Evolutionary conservation across 257 asterid genomes (phyloP), one percentile per base, ranked within the genome.

Genomic region (Cinchona pubescens): DNA sequence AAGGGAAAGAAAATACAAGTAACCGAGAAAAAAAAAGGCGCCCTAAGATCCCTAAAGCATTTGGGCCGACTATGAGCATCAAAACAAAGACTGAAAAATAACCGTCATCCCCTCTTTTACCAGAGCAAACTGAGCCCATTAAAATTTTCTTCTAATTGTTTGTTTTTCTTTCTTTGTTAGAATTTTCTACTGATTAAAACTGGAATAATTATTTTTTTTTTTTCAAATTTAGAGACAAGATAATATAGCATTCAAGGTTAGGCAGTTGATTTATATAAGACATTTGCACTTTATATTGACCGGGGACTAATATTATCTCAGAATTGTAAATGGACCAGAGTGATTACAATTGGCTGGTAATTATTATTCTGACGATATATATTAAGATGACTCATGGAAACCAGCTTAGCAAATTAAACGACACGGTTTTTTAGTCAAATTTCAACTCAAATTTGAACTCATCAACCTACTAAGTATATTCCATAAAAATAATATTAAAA

Each of bases 391-490:
- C 12, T 3, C 30, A 14, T 13, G 7, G 25, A 53, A 37, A 43
- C 49, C 63, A 34, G 35, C 29, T 15, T 14, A 35, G 29, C 21
- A 59, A 6, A 42, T 18, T 42, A 58, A 43, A 27, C 14, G 60
- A 21, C n/a, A n/a, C n/a, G n/a, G n/a, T n/a, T n/a, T 12, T 42
- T 73, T 27, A 29, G 77, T 73, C 69, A 60, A 73, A 73, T 16
- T 43, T 40, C 11, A 34, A 59, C n/a, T 9, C 43, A 29, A 38
- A 15, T 37, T n/a, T 38, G 13, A 15, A 40, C 53, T 10, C 30
- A 9, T 25, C 8, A 29, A 37, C 6, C 4, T n/a, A n/a, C n/a
- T n/a, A n/a, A n/a, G n/a, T n/a, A n/a, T n/a, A n/a, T n/a, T n/a
- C n/a, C n/a, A n/a, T n/a, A n/a, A n/a, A n/a, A n/a, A n/a, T n/a